Evolutionary conservation across 345 rosid species (phyloP).

Genomic region (Syzygium grande): DNA sequence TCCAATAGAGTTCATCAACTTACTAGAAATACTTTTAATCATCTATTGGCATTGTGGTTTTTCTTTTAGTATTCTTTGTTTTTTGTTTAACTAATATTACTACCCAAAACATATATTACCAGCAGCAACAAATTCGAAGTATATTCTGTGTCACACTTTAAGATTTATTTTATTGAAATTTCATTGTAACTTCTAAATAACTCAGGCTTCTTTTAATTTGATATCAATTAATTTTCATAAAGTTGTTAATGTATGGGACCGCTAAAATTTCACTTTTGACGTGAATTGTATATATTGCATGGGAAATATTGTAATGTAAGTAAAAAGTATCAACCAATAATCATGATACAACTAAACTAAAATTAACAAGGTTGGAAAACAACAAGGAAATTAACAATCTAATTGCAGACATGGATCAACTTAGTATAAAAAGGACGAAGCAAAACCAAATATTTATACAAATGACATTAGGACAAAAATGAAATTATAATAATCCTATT

Average conservation of each 20-base stretch:
- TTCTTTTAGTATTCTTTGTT: no score
- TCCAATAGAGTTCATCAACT: neutral
- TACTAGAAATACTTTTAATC: neutral
- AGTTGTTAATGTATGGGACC: neutral
- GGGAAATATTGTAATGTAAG: neutral
- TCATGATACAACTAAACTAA: neutral
- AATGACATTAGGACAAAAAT: no score
- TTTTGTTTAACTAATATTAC: neutral
- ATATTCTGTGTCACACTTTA: neutral
- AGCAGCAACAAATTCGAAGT: neutral
- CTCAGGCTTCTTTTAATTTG: neutral
- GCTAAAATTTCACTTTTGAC: neutral
- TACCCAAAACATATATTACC: neutral
- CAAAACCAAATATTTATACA: no score
- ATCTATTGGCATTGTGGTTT: neutral
- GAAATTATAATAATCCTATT: no score
- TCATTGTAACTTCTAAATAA: neutral
- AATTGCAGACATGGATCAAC: no score
- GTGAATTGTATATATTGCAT: neutral
- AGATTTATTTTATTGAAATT: neutral
- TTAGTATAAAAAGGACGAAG: no score
- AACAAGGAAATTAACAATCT: neutral
- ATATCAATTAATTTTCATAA: neutral
- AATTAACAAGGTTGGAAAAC: neutral
- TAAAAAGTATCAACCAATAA: neutral